These are phyloP conservation scores for Pseudonitzschia multistriata DNA, from an alignment of 108 stramenopile species.

Conservation along the genomic window DNA sequence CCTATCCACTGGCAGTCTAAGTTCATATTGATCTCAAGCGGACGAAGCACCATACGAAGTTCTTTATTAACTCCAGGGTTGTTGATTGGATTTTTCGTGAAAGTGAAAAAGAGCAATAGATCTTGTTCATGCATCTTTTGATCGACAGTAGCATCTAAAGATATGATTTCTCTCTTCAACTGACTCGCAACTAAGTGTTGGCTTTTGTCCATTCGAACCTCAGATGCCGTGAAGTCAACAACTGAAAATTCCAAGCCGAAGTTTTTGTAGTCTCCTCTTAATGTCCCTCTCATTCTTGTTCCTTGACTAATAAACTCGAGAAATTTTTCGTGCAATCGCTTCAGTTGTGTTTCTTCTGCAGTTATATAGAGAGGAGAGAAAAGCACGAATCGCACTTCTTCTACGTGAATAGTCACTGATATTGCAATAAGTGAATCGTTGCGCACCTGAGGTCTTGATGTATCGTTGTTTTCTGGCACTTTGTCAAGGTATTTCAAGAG, in stretches of 20 bases:
- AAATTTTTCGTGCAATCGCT: constrained; percentile 41
- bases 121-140: neutral
- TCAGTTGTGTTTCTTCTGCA: constrained; percentile 22
- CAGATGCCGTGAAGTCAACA: constrained; percentile 35
- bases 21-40: constrained; percentile 30
- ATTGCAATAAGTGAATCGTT: constrained; percentile 28
- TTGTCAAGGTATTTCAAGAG: constrained; percentile 42
- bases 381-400: constrained; percentile 38
- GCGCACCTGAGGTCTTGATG: constrained; percentile 4
- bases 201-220: constrained; percentile 37
- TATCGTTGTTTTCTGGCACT: constrained; percentile 17
- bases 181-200: constrained; percentile 27
- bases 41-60: constrained; percentile 24
- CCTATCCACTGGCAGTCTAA: constrained; percentile 49
- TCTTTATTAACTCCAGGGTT: constrained; percentile 22
- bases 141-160: constrained; percentile 1
- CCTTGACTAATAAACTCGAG: constrained; percentile 33
- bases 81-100: constrained; percentile 28
- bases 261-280: constrained; percentile 52
- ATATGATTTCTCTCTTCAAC: constrained; percentile 5
- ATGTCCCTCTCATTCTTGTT: constrained; percentile 15
- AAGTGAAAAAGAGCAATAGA: constrained; percentile 27
- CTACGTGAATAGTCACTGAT: constrained; percentile 31
- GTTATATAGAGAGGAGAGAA: constrained; percentile 35
- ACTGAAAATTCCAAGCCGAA: constrained; percentile 34